Conservation (phyloP, 2,329 filamentous ascomycete genomes). For the Pseudomassariella vexata region DNA sequence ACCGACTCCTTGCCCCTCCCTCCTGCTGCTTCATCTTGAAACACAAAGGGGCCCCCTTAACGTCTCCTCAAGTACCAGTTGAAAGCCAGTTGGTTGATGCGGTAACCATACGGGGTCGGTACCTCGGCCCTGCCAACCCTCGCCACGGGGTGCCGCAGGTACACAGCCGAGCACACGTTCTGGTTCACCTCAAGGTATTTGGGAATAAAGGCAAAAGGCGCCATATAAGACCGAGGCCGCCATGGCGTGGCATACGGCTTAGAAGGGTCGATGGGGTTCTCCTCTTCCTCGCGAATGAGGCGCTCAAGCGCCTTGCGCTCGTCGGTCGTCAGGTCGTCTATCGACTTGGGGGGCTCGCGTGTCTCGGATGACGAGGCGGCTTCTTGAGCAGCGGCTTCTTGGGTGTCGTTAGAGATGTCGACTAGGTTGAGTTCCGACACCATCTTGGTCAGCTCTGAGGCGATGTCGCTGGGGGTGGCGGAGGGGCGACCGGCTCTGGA, state of each 20-base stretch:
- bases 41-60: conserved; percentile 41
- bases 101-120: conserved; percentile 71
- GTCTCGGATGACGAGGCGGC: conserved; percentile 3
- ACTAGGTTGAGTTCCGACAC: conserved; percentile 38
- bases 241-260: conserved; percentile 93
- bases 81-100: conserved; percentile 75
- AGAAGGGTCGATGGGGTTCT: conserved; percentile 68
- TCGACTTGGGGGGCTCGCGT: conserved; percentile 12
- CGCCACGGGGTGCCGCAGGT: conserved; percentile 88
- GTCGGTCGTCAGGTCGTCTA: conserved; percentile 39
- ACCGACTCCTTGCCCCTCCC: not conserved
- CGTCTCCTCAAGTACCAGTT: conserved; percentile 89
- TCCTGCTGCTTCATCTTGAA: no score
- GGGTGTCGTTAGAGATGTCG: conserved; percentile 12
- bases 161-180: conserved; percentile 92
- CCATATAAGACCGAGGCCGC: conserved; percentile 81
- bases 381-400: conserved; percentile 18
- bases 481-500: conserved; percentile 36
- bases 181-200: conserved; percentile 97
- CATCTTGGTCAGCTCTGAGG: conserved; percentile 48
- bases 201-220: conserved; percentile 89
- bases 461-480: conserved; percentile 34
- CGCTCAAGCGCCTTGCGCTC: conserved; percentile 49
- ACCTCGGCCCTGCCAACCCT: conserved; percentile 75
- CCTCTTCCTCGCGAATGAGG: conserved; percentile 57